Evolutionary conservation across 805 yeast species (phyloP), one percentile per base, ranked within the genome.

Genomic region (Saturnispora saitoi): DNA sequence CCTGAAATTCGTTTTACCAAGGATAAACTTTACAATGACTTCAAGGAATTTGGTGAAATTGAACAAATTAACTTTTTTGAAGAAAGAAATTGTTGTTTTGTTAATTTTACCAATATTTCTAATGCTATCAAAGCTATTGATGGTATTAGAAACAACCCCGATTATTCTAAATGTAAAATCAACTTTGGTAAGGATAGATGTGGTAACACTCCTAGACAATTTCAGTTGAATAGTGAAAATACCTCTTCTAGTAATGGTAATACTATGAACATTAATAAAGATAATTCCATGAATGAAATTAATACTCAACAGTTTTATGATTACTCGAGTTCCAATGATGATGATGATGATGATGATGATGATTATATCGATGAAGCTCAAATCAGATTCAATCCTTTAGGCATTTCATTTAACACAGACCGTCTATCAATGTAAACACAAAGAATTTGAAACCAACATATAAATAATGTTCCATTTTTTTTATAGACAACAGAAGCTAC

Each of bases 171-270:
- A 51, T 73, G 89, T 58, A 87, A 87, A 65, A 84, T 91, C 56
- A 88, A 89, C 63, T 90, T 86, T 63, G 97, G 97, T 45, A 89
- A 89, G 62, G 96, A 88, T 63, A 76, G 99, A 60, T 91, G 98
- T 66, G 98, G 97, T 29, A 88, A 90, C 61, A 80, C 88, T 51
- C 96, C 97, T 44, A 76, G 95, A 60, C 91, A 83, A 63, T 80
- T 79, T 51, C 61, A 58, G 47, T 19, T 49, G 38, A 51, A 43
- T 47, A 24, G n/a, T 20, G 26, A 24, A 11, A 39, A 31, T 20
- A n/a, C 38, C 20, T 20, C 39, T 31, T 22, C 44, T 12, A 37
- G 10, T 31, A 20, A 31, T 22, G 15, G 22, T 7, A 17, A 17
- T 34, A 17, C 38, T 34, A 10, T 34, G 24, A 44, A 47, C 12